Base-by-base conservation (phyloP, 2,329 filamentous ascomycete species). In the Scleromitrula shiraiana region DNA sequence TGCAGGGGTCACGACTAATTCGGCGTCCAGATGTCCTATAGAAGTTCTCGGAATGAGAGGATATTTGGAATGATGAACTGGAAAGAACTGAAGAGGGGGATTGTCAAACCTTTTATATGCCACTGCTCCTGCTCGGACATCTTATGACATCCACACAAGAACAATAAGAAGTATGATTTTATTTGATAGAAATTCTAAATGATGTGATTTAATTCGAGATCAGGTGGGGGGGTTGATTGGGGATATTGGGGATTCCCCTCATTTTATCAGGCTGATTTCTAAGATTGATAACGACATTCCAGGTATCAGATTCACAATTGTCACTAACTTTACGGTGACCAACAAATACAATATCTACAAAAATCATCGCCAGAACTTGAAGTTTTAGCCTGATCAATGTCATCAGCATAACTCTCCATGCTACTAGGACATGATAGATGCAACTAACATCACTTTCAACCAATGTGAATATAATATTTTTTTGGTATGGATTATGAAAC, bases 91-190 rank as follows among this genome's bases (percentile, higher is more conserved):
- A 35, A 5, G 24, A 7, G 15, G 38, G 37, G 15, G 15, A 26
- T 12, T 32, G 33, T 29, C n/a, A 41, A n/a, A 47, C 45, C 45
- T 47, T 47, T 47, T 41, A 47, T 47, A 42, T 47, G 45, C 45
- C 45, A 47, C 29, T n/a, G n/a, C n/a, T 47, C 36, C 29, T 24
- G 29, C 12, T 46, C 45, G 45, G 45, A 47, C 45, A 47, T 47
- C 15, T 35, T 47, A 33, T 35, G 17, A 30, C 33, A 9, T 40
- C 43, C 43, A 27, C 29, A n/a, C n/a, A n/a, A n/a, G n/a, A n/a
- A n/a, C n/a, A n/a, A n/a, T n/a, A 32, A 39, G 7, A 7, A 41
- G 20, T 33, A 41, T 15, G 10, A 41, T 41, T 30, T 26, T 12
- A 9, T 41, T 12, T 20, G 7, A 23, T 36, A 17, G 29, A 33